phyloP scores from a whole-genome alignment of 164 flowering plant species.

The Paratinospora sagittata region DNA sequence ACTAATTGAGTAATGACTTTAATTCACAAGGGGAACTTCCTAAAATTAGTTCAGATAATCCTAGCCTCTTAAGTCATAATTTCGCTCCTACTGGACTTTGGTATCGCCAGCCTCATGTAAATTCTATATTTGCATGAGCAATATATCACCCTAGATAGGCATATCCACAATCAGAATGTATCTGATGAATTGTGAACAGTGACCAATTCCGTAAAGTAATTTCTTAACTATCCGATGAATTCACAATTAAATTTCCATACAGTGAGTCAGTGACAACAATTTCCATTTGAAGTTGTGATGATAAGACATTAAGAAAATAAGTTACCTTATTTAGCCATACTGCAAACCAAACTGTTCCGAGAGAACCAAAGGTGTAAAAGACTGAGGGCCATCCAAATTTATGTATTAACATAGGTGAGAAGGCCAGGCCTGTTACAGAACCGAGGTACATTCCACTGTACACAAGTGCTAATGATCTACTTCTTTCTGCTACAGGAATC shows the following conservation, averaged over 20 bases:
- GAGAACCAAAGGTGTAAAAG: constrained; percentile 91
- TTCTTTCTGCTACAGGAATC: constrained; percentile 94
- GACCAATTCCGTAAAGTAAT: too few species aligned
- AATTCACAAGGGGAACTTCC: too few species aligned
- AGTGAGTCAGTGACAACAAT: background rate
- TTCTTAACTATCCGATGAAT: background rate
- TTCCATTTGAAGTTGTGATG: background rate
- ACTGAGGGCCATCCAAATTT: constrained; percentile 94
- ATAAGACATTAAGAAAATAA: background rate
- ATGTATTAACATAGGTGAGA: constrained; percentile 87
- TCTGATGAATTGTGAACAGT: too few species aligned
- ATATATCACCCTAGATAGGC: background rate
- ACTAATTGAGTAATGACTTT: too few species aligned
- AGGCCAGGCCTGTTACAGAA: constrained; percentile 90
- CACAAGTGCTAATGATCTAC: constrained; percentile 88
- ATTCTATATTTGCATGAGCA: background rate
- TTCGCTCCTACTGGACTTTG: background rate
- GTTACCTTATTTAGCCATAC: constrained; percentile 78
- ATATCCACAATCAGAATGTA: too few species aligned
- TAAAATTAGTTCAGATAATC: too few species aligned
- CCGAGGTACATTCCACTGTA: constrained; percentile 99
- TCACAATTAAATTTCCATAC: too few species aligned
- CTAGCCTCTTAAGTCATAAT: background rate
- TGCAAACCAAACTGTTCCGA: constrained; percentile 85
- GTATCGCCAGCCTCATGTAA: background rate